Evolutionary conservation across 768 basidiomycete genomes (phyloP).

Genomic region (Chlorophyllum brunneum): DNA sequence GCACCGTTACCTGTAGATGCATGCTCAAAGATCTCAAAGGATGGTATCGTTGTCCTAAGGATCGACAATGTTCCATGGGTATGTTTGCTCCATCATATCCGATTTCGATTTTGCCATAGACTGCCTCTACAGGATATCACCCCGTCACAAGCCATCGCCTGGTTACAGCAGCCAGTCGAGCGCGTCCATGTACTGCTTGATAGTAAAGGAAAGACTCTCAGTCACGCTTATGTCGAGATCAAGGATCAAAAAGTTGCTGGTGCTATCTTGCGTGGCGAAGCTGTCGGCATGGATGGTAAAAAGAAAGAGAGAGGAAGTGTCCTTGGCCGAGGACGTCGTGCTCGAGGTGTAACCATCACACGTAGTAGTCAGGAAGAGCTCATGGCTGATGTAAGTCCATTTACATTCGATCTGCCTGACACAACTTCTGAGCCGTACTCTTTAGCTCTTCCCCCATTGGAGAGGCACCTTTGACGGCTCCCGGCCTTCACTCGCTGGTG

Average conservation of each 20-base stretch:
- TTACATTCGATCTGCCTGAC: background rate
- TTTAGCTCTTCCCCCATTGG: constrained; percentile 78
- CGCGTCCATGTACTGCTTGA: constrained; percentile 80
- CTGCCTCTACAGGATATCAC: constrained; percentile 66
- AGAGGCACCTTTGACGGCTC: constrained; percentile 68
- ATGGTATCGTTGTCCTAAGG: constrained; percentile 61
- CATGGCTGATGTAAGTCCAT: constrained; percentile 64
- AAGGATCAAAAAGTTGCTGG: constrained; percentile 57
- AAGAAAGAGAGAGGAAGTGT: constrained; percentile 57
- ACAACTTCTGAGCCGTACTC: background rate
- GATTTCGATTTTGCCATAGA: background rate
- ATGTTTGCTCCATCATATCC: background rate
- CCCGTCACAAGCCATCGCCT: constrained; percentile 61
- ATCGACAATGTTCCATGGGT: constrained; percentile 76
- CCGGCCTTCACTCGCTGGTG: constrained; percentile 61
- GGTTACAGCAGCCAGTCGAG: constrained; percentile 68
- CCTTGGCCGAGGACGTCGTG: constrained; percentile 72
- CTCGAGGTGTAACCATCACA: constrained; percentile 82
- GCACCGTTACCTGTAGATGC: constrained; percentile 11
- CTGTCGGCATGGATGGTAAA: constrained; percentile 16
- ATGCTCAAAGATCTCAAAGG: constrained; percentile 16
- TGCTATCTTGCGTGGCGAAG: constrained; percentile 58
- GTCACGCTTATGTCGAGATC: constrained; percentile 82
- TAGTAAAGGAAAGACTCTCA: constrained; percentile 76
- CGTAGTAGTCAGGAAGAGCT: constrained; percentile 77